Base-by-base conservation (phyloP, 805 yeast genomes). In the Pichia pseudocactophila region DNA sequence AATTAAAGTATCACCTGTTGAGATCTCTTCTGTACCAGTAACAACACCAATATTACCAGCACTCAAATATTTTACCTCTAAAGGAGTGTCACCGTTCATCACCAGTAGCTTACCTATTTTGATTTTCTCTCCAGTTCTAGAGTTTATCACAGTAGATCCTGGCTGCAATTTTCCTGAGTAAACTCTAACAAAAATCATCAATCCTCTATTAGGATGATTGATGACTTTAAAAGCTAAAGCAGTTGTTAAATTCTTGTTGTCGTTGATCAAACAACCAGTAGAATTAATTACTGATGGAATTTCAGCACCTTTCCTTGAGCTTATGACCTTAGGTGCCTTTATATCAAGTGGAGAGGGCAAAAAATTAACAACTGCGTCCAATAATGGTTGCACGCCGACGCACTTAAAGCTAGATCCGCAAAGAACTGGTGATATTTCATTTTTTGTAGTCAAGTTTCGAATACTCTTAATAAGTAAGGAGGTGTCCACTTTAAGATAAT, bases 401-500 rank as follows among this genome's bases (percentile, higher is more conserved):
- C 90, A 90, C 50, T 71, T 74, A 63, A 90, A 92, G 42, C 96
- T 83, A 2, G 97, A 84, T 11, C 98, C 98, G 61, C 97, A 88
- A 30, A 89, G 63, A 0, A 92, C 84, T 0, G 98, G 97, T 0
- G 81, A 73, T 1, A 85, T 69, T 31, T 64, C 60, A 37, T 73
- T 71, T 1, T 59, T 58, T 7, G 86, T 49, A 0, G 96, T 84
- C 2, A 83, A 78, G 19, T 63, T 65, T 40, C 84, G 67, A 7
- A 92, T 69, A 0, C 95, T 81, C 13, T 56, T 52, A 34, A 70
- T 73, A n/a, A 92, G 62, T 1, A 74, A 54, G 0, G 52, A 50
- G 0, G 76, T 48, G 0, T 90, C 74, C 1, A 92, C 80, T 31
- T 66, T 63, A 73, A 79, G 69, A 55, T 83, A 84, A 52, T 83